Conservation (phyloP, 768 basidiomycete genomes). For the Amanita exitialis region DNA sequence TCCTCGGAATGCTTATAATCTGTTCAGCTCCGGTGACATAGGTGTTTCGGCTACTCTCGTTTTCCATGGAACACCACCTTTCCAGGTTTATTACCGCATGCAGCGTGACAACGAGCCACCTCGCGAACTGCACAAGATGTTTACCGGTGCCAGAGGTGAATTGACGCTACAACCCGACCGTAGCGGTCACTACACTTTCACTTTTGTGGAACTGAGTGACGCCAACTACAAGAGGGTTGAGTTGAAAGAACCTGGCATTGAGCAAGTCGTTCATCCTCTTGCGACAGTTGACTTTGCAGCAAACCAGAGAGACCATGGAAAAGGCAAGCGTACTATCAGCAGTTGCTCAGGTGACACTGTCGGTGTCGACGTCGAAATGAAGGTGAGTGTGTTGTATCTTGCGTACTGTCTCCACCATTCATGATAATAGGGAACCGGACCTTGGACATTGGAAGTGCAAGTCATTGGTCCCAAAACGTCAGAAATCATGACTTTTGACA, state of each 20-base stretch:
- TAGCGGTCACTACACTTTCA: constrained; percentile 85
- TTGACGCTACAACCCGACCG: constrained; percentile 78
- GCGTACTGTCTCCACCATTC: not conserved
- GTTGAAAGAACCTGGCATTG: constrained; percentile 67
- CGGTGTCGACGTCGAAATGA: constrained; percentile 71
- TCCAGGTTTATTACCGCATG: constrained; percentile 70
- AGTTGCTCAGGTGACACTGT: constrained; percentile 76
- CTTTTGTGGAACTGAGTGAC: constrained; percentile 73
- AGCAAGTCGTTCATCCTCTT: constrained; percentile 84
- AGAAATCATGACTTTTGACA: constrained; percentile 43
- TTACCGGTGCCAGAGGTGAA: constrained; percentile 66
- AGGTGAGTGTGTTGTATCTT: constrained; percentile 31
- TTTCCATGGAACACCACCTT: constrained; percentile 83
- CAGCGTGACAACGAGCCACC: constrained; percentile 62
- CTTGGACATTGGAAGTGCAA: constrained; percentile 83
- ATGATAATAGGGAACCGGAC: constrained; percentile 63
- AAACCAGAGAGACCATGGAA: constrained; percentile 22
- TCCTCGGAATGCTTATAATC: not conserved
- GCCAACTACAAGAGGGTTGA: constrained; percentile 71
- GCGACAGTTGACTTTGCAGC: constrained; percentile 69
- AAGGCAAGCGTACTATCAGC: constrained; percentile 47
- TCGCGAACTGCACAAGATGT: constrained; percentile 47
- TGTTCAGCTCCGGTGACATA: constrained; percentile 72
- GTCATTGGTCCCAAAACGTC: constrained; percentile 65
- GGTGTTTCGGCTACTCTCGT: constrained; percentile 84